Evolutionary conservation across 1,284 basidiomycete species (phyloP).

Genomic region (Cryptococcus amylolentus): DNA sequence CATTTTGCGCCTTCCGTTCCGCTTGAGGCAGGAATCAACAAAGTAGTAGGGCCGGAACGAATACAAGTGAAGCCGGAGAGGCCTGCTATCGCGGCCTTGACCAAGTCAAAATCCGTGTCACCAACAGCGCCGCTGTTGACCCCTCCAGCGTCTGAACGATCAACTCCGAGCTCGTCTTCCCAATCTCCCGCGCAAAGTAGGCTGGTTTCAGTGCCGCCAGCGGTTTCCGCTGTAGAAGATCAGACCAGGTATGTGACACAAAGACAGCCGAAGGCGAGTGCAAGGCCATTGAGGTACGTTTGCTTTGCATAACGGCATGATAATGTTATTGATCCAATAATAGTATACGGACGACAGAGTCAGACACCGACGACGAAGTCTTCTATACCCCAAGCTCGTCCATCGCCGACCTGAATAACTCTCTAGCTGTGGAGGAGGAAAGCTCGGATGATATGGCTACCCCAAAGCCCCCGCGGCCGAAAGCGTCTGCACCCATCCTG

Average conservation of each 20-base stretch:
- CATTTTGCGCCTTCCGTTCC: background rate
- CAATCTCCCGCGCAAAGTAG: background rate
- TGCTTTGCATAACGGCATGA: too few species aligned
- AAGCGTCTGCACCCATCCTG: slow-evolving; percentile 10
- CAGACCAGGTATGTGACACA: too few species aligned
- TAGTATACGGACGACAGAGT: background rate
- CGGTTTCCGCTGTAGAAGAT: too few species aligned
- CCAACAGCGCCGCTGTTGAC: slow-evolving; percentile 6
- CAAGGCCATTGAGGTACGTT: too few species aligned
- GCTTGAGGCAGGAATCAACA: background rate
- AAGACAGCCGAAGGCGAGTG: too few species aligned
- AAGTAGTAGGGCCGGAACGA: background rate
- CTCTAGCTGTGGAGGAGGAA: background rate
- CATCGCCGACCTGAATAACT: background rate
- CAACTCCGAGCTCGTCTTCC: slow-evolving; percentile 16
- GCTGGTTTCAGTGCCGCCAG: background rate
- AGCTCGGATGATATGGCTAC: background rate
- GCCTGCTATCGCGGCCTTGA: background rate
- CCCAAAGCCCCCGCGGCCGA: too few species aligned
- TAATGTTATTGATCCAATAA: too few species aligned
- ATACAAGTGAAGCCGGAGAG: background rate
- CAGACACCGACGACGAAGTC: slow-evolving; percentile 18
- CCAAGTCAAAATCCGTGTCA: background rate
- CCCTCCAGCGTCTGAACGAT: slow-evolving; percentile 17
- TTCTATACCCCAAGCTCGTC: slow-evolving; percentile 29